Conservation (phyloP, 129 eudicot species). For the Dittrichia graveolens region DNA sequence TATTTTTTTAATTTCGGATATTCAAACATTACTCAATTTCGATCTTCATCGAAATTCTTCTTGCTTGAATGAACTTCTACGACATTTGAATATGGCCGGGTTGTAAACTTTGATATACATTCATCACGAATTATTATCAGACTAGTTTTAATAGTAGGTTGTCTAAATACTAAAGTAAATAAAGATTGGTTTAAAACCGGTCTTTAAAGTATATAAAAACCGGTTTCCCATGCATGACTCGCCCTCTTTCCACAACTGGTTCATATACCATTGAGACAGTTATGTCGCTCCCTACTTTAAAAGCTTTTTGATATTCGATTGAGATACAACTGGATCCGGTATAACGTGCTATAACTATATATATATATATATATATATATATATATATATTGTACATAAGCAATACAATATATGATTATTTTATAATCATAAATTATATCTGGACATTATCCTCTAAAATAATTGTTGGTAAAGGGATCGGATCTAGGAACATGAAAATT, state of each 20-base stretch:
- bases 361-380: neutral
- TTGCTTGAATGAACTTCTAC: neutral
- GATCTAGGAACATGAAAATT: slow-evolving; percentile 18
- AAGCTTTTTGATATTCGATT: neutral
- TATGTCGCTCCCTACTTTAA: no score
- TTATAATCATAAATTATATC: neutral
- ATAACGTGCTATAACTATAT: neutral
- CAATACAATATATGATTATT: neutral
- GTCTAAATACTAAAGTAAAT: no score
- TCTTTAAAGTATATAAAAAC: no score
- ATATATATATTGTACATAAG: neutral
- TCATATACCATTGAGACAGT: no score
- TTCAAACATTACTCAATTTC: neutral
- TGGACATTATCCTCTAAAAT: slow-evolving; percentile 20
- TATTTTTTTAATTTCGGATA: neutral
- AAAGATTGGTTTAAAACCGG: no score
- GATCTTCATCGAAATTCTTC: neutral
- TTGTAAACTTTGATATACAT: neutral
- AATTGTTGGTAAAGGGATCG: slow-evolving; percentile 2
- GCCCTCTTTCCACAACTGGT: no score
- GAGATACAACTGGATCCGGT: neutral
- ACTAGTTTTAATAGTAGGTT: no score
- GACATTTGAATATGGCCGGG: neutral
- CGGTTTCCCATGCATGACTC: no score
- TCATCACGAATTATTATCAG: no score